Percentiles rank a stretch among this genome's conserved stretches.
Evolutionary conservation across 768 basidiomycete species (phyloP).

Genomic region (Tylopilus rubrobrunneus): DNA sequence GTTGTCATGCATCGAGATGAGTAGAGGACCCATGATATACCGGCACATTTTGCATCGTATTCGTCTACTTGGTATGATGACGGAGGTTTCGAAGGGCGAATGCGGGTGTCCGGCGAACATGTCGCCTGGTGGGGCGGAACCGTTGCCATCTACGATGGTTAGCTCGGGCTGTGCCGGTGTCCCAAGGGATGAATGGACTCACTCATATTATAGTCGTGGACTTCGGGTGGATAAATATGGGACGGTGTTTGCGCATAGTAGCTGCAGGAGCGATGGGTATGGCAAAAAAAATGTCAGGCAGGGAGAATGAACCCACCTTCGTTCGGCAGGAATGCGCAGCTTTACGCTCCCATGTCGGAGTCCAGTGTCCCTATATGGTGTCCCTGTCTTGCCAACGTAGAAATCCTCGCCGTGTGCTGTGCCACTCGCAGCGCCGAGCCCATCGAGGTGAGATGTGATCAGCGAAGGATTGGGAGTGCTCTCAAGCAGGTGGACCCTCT

Average conservation of each 20-base stretch:
- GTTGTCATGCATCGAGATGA: not conserved
- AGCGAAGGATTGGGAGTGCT: conserved; percentile 79
- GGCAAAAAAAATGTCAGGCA: conserved; percentile 1
- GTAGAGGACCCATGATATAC: conserved; percentile 32
- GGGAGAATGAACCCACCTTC: conserved; percentile 48
- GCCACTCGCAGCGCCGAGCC: conserved; percentile 27
- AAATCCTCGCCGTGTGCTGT: conserved; percentile 2
- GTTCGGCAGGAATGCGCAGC: conserved; percentile 78
- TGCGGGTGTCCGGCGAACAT: conserved; percentile 77
- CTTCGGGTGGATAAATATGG: conserved; percentile 84
- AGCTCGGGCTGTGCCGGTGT: conserved; percentile 1
- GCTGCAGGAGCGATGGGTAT: conserved; percentile 35
- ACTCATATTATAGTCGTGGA: conserved; percentile 95
- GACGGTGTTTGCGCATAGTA: conserved; percentile 79
- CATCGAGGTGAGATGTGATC: conserved; percentile 28
- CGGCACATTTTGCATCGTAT: conserved; percentile 94
- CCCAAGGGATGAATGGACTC: conserved; percentile 25
- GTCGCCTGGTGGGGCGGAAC: conserved; percentile 54
- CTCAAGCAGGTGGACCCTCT: conserved; percentile 54
- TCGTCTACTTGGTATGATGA: conserved; percentile 48
- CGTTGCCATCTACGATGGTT: conserved; percentile 62
- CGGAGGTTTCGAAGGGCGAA: conserved; percentile 62
- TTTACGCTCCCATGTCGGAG: conserved; percentile 55
- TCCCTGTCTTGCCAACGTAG: conserved; percentile 1
- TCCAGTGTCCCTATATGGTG: conserved; percentile 18